A percentile compares a stretch with the other conserved stretches of the same genome.
These are phyloP conservation scores for Retiboletus flavoniger DNA, from an alignment of 1,284 basidiomycete species.

Conservation along the genomic window DNA sequence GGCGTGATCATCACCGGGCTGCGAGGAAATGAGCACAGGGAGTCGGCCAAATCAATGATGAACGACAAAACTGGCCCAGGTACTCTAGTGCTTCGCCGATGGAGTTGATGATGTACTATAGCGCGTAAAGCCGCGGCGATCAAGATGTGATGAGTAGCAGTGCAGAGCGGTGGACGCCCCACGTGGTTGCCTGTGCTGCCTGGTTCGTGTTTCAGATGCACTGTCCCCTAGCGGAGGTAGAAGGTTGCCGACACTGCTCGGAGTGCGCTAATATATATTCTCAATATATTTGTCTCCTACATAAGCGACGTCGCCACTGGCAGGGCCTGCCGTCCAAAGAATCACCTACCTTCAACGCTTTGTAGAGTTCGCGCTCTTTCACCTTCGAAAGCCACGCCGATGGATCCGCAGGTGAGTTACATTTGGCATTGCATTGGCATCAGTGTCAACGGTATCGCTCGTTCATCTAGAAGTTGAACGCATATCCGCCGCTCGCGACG, in stretches of 20 bases:
- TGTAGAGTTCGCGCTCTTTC: neutral
- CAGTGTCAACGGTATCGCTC: conserved; percentile 1
- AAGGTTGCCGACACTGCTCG: neutral
- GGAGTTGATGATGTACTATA: neutral
- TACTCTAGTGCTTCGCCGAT: neutral
- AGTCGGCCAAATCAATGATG: neutral
- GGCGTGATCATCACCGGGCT: conserved; percentile 69
- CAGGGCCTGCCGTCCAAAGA: neutral
- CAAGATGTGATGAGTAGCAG: neutral
- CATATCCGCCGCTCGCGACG: conserved; percentile 64
- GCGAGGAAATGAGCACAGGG: conserved; percentile 1
- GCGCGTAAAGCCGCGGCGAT: conserved; percentile 5
- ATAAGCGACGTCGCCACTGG: conserved; percentile 12
- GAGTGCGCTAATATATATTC: neutral
- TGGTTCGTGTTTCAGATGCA: too few species aligned
- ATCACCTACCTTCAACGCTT: neutral
- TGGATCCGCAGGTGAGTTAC: conserved; percentile 60
- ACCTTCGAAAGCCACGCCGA: conserved; percentile 25
- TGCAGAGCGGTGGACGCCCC: neutral
- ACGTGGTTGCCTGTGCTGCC: neutral
- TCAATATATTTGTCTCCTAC: neutral
- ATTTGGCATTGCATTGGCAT: neutral
- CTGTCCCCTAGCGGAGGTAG: too few species aligned
- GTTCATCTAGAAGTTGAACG: conserved; percentile 54
- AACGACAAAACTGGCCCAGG: neutral